Evolutionary conservation across 805 yeast species (phyloP).

Genomic region (Groenewaldozyma tartarivorans): DNA sequence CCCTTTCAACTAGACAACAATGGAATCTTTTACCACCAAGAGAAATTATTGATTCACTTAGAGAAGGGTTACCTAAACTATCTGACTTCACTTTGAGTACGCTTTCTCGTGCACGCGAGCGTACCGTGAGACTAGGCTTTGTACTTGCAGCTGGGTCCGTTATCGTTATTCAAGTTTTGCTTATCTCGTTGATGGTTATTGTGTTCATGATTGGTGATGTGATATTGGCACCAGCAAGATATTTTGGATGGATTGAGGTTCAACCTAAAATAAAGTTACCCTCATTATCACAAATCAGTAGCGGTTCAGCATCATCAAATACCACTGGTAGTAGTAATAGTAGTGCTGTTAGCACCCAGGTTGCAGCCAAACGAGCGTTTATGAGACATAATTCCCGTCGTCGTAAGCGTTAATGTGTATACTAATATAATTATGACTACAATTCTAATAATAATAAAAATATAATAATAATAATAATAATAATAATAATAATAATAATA

Average conservation of each 20-base stretch:
- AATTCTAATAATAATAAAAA: no score
- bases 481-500: no score
- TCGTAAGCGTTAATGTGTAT: not conserved
- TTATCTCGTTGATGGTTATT: conserved; percentile 14
- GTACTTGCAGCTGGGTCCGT: conserved; percentile 12
- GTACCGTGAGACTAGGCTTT: conserved; percentile 5
- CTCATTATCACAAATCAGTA: not conserved
- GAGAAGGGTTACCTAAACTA: conserved; percentile 2
- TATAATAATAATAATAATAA: no score
- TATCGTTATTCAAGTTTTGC: conserved; percentile 12
- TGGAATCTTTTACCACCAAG: conserved; percentile 14
- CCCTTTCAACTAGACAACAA: not conserved
- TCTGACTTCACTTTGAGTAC: not conserved
- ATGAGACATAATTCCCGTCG: not conserved
- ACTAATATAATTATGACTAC: no score
- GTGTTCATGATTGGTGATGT: conserved; percentile 17
- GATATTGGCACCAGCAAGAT: conserved; percentile 9
- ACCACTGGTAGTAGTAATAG: not conserved
- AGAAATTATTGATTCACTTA: conserved; percentile 11
- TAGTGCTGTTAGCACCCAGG: not conserved
- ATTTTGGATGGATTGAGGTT: not conserved
- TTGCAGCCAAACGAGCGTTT: not conserved
- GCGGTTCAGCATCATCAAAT: not conserved
- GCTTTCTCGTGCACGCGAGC: not conserved
- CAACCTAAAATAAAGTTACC: not conserved